Base-by-base conservation (phyloP, 495 filamentous ascomycete species). In the Durotheca rogersii region DNA sequence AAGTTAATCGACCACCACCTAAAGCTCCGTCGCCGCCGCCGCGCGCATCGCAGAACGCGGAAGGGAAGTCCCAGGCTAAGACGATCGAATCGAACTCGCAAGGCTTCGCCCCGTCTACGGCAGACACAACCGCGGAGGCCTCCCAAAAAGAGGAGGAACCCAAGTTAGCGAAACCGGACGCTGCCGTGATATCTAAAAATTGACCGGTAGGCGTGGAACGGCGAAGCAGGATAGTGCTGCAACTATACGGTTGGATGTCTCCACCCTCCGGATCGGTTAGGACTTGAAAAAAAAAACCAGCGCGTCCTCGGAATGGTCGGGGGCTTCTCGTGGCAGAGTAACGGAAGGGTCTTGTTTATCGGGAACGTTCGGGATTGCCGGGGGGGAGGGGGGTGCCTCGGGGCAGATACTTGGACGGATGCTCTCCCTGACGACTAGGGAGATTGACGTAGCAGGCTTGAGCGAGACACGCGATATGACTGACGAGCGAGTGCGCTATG, bases 21-120 rank as follows among this genome's bases (percentile, higher is more conserved):
- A 47, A 56, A 55, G 62, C 60, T 16, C 62, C 62, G 7, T 66
- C 62, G 31, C 62, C 62, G 49, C 62, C 62, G 16, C 62, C 62
- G 15, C 62, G 62, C 16, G 47, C 45, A 36, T 25, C 51, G 2
- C 62, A 62, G 53, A 63, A 60, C 39, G 38, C 60, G 16, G 49
- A 62, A 14, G 53, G 58, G 35, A 40, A 51, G 27, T n/a, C 40
- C 32, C 38, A 51, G 12, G 38, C 50, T 29, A 51, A 45, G 55
- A 37, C 32, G 2, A 40, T 41, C 20, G 57, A 56, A 16, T 41
- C 56, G 17, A 47, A 49, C 25, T 31, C 39, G 32, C 34, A 50
- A 7, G 41, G 41, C 14, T n/a, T n/a, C n/a, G 32, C 42, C 19
- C 35, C 47, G 7, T 17, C 38, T 12, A 31, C 47, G 20, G 16